Evolutionary conservation across 345 rosid genomes (phyloP).

Genomic region (Gossypium mustelinum): DNA sequence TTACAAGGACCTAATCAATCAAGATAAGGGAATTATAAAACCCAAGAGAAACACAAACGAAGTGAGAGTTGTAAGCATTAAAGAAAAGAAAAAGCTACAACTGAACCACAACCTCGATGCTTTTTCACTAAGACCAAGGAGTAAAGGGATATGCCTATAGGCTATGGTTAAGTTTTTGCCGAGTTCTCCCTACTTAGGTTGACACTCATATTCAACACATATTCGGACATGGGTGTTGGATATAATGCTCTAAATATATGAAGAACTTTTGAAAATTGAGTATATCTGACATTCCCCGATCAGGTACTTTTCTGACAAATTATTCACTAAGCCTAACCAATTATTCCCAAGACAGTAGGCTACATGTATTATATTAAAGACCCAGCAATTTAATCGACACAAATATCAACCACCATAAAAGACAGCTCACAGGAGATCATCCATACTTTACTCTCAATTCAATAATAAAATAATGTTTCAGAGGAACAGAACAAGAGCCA

Average conservation of each 20-base stretch:
- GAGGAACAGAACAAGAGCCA: background rate
- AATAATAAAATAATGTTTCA: background rate
- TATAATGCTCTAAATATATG: no score
- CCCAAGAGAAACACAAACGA: background rate
- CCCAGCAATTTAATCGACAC: background rate
- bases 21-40: background rate
- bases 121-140: background rate
- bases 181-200: background rate
- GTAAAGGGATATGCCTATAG: background rate
- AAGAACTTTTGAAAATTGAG: no score
- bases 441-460: background rate
- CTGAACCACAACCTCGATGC: background rate
- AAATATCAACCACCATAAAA: background rate
- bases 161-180: background rate
- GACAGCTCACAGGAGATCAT: background rate
- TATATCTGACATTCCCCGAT: background rate
- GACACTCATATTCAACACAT: background rate
- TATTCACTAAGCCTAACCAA: background rate
- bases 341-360: background rate
- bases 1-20: conserved; percentile 64
- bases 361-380: background rate
- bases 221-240: background rate
- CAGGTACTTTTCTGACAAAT: background rate
- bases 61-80: background rate
- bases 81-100: background rate